Evolutionary conservation across 108 stramenopile species (phyloP).

Genomic region (Nitzschia sp.): DNA sequence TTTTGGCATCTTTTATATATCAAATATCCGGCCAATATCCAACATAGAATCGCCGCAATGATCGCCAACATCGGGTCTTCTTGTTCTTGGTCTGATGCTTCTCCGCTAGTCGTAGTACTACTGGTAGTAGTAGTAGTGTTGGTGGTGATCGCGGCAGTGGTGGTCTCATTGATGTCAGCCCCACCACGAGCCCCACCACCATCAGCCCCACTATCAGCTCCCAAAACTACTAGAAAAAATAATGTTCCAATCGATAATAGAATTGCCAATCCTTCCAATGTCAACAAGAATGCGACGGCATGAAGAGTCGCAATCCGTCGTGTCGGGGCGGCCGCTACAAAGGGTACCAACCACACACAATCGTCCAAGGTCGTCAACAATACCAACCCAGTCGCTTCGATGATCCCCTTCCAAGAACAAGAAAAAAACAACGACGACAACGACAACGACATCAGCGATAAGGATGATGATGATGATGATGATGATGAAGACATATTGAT

Average conservation of each 20-base stretch:
- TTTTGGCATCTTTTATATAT: constrained; percentile 32
- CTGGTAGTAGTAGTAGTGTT: neutral
- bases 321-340: constrained; percentile 38
- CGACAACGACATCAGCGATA: neutral
- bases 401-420: constrained; percentile 25
- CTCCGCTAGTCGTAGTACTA: neutral
- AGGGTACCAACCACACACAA: constrained; percentile 69
- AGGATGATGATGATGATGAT: too few species aligned
- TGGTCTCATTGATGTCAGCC: neutral
- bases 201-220: constrained; percentile 23
- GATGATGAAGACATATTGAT: too few species aligned
- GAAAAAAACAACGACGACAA: neutral
- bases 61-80: constrained; percentile 32
- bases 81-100: constrained; percentile 13
- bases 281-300: constrained; percentile 51
- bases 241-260: neutral
- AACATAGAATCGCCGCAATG: constrained; percentile 55
- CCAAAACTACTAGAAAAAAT: too few species aligned
- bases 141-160: neutral
- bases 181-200: constrained; percentile 5
- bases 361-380: constrained; percentile 70
- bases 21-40: constrained; percentile 28
- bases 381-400: constrained; percentile 56
- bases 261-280: constrained; percentile 40
- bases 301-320: constrained; percentile 40